These are phyloP conservation scores for Colletotrichum agaves DNA, from an alignment of 2,329 filamentous ascomycete species.

Conservation along the genomic window DNA sequence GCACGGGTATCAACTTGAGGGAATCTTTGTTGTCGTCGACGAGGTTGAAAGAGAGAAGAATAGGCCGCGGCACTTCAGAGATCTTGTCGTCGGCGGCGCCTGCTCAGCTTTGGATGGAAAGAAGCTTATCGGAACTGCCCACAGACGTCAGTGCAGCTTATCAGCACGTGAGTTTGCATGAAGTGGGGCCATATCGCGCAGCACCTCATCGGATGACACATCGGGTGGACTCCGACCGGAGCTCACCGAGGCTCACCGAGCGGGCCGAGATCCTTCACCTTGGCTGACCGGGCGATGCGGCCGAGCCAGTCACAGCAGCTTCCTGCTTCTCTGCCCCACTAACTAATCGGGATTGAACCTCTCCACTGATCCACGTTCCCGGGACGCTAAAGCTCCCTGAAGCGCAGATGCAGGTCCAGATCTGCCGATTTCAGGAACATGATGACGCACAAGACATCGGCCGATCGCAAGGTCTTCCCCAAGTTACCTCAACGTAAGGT, in stretches of 20 bases:
- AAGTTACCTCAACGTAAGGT: background rate
- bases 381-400: conserved; percentile 29
- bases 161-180: background rate
- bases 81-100: background rate
- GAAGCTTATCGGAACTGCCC: background rate
- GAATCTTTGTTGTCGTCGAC: conserved; percentile 2
- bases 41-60: background rate
- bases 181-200: background rate
- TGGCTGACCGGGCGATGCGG: background rate
- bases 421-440: conserved; percentile 37
- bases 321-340: background rate
- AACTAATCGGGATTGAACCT: background rate
- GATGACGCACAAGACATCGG: conserved; percentile 39
- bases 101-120: background rate
- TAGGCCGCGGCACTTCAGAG: background rate
- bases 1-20: background rate
- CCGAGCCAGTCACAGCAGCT: background rate
- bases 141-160: conserved; percentile 20
- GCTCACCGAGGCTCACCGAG: background rate
- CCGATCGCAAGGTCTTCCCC: conserved; percentile 31
- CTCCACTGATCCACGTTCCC: conserved; percentile 21
- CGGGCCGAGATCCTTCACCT: background rate
- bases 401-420: conserved; percentile 30
- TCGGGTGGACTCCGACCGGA: background rate
- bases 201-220: background rate